Base-by-base conservation (phyloP, 73 alveolate genomes). In the Paramecium sonneborni region DNA sequence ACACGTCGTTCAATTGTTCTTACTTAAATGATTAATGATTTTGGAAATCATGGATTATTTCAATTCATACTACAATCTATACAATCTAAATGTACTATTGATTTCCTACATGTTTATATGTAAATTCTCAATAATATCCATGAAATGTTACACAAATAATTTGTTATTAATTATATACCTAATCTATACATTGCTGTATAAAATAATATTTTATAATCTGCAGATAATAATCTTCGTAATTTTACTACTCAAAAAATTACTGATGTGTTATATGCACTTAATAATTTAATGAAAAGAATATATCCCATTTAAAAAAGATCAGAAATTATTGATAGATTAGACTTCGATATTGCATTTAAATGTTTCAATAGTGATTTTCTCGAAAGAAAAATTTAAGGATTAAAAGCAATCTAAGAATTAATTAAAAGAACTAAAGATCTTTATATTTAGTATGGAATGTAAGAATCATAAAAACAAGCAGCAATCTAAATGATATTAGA, bases 381-480 rank as follows among this genome's bases (percentile, higher is more conserved):
- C 6, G 98, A 96, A 74, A 96, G 97, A 70, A 92, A 96, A 85
- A 92, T 97, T 7, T 96, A 97, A 37, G 99, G 99, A 55, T 88
- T 96, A 21, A 96, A 96, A 69, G 57, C 92, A 10, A 96, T 97
- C 74, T 58, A 85, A 44, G 98, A 95, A 12, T 92, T 92, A 34
- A 20, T 95, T 37, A 88, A 91, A 46, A 39, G 85, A 62, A 92
- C 92, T 12, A 95, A 86, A 58, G 79, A 34, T 76, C 34, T 92
- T 39, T 44, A 90, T 32, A 69, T 34, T 58, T 43, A 85, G 46
- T 41, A 74, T 76, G 48, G 89, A 85, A 26, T 62, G 84, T 14
- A 62, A 62, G 84, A 62, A 12, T 62, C 0, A 24, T 30, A 62
- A 62, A 62, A 62, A 30, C 34, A 62, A 62, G 84, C 84, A 26